Evolutionary conservation across 31 red algal species (phyloP).

Genomic region (Porphyra umbilicalis): DNA sequence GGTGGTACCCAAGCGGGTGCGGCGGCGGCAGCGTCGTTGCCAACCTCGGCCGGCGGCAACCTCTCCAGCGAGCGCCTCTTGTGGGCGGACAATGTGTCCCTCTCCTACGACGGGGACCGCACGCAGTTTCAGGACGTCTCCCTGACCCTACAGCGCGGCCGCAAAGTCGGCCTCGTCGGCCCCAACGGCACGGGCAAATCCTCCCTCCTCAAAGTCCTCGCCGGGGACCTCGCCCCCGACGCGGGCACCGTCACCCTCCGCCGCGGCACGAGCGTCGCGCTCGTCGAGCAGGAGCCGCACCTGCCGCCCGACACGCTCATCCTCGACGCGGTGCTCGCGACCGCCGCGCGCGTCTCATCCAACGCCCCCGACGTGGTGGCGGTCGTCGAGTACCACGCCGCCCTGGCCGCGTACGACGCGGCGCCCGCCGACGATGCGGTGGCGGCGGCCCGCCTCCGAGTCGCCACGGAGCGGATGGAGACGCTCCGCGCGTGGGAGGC

Average conservation of each 20-base stretch:
- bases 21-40: too few relatives aligned
- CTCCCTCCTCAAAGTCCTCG: constrained; percentile 69
- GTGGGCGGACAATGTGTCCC: not conserved
- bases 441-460: not conserved
- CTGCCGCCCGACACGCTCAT: constrained; percentile 15
- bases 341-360: constrained; percentile 16
- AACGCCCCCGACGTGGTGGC: constrained; percentile 22
- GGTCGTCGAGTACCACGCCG: constrained; percentile 16
- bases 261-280: constrained; percentile 32
- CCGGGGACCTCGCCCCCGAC: constrained; percentile 34
- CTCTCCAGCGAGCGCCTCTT: not conserved
- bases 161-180: constrained; percentile 72
- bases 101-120: constrained; percentile 26
- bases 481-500: constrained; percentile 53
- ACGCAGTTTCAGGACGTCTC: constrained; percentile 43
- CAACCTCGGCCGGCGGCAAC: not conserved
- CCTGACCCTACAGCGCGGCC: constrained; percentile 33
- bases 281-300: constrained; percentile 59
- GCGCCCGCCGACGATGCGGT: constrained; percentile 7
- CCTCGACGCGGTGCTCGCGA: constrained; percentile 19
- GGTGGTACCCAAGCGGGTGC: too few relatives aligned
- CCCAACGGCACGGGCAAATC: constrained; percentile 81
- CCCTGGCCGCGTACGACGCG: constrained; percentile 2
- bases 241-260: constrained; percentile 36
- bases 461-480: constrained; percentile 59